Conservation (phyloP, 371 early-diverging fungal genomes). For the Apophysomyces trapeziformis region DNA sequence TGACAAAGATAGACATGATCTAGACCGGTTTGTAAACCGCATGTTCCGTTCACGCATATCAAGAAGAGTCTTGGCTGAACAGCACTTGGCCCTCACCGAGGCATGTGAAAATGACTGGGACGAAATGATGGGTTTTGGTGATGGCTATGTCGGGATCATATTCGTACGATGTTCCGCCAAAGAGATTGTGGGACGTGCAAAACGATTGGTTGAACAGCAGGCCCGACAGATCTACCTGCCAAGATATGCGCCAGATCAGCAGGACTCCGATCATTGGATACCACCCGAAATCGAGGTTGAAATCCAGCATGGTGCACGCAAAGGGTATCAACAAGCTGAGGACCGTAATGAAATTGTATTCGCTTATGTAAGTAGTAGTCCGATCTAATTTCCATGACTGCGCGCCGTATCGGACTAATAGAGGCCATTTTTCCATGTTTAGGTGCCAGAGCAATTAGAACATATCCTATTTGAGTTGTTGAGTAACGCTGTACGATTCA, state of each 20-base stretch:
- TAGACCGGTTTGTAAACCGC: conserved; percentile 87
- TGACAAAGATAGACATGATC: conserved; percentile 31
- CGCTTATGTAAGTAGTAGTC: conserved; percentile 44
- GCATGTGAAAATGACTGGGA: conserved; percentile 57
- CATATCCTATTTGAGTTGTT: conserved; percentile 93
- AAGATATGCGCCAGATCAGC: neutral
- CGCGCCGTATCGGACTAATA: too few species aligned
- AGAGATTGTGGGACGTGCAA: conserved; percentile 52
- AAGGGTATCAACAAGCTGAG: conserved; percentile 16
- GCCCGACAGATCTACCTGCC: conserved; percentile 12
- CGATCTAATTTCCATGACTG: too few species aligned
- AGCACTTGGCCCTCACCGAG: conserved; percentile 84
- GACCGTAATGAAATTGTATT: conserved; percentile 41
- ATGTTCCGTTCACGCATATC: conserved; percentile 92
- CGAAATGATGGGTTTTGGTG: conserved; percentile 31
- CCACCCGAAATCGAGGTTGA: conserved; percentile 32
- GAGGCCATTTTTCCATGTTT: neutral
- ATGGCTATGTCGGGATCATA: conserved; percentile 66
- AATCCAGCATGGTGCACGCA: conserved; percentile 22
- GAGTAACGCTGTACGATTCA: conserved; percentile 82
- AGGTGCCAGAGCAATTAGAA: conserved; percentile 89
- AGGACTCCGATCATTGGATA: conserved; percentile 1
- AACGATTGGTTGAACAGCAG: conserved; percentile 23
- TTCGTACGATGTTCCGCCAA: conserved; percentile 59
- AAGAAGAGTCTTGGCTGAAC: conserved; percentile 90